These are phyloP conservation scores for Przewalskia tangutica DNA, from an alignment of 257 asterid species.

Conservation along the genomic window DNA sequence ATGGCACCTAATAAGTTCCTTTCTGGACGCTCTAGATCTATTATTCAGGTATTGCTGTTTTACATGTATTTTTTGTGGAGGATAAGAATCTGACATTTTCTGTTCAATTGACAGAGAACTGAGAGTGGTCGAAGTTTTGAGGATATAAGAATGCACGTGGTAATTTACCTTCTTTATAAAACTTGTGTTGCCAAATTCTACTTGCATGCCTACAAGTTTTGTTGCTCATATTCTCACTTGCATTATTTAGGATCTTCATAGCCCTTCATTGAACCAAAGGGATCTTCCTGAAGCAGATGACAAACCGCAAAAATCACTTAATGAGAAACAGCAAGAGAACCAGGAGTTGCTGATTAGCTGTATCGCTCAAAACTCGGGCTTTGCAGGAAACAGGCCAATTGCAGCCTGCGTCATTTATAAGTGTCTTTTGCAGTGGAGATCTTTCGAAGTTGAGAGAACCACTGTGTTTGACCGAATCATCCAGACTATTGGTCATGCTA, in stretches of 20 bases:
- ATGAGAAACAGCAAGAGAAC: conserved; percentile 89
- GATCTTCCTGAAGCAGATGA: conserved; percentile 68
- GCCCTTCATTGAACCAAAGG: conserved; percentile 51
- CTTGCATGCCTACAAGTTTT: conserved; percentile 5
- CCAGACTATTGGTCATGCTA: conserved; percentile 90
- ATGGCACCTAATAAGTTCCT: conserved; percentile 89
- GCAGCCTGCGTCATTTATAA: conserved; percentile 95
- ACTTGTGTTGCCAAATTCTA: conserved; percentile 9
- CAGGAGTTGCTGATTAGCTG: conserved; percentile 91
- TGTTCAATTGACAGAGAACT: conserved; percentile 57
- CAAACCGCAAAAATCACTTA: conserved; percentile 92
- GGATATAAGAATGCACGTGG: conserved; percentile 62
- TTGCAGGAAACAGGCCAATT: conserved; percentile 73
- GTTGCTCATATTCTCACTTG: conserved; percentile 16
- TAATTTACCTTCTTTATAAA: conserved; percentile 25
- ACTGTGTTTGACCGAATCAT: conserved; percentile 87
- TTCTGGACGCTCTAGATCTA: conserved; percentile 93
- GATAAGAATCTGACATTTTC: conserved; percentile 11
- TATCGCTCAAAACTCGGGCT: conserved; percentile 77
- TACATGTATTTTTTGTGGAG: background rate
- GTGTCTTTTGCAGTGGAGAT: conserved; percentile 97
- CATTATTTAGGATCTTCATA: conserved; percentile 67
- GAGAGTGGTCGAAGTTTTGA: conserved; percentile 57
- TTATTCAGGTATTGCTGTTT: conserved; percentile 60
- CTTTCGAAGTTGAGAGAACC: conserved; percentile 97